Conservation (phyloP, 108 stramenopile genomes). For the Schizochytrium sp. region DNA sequence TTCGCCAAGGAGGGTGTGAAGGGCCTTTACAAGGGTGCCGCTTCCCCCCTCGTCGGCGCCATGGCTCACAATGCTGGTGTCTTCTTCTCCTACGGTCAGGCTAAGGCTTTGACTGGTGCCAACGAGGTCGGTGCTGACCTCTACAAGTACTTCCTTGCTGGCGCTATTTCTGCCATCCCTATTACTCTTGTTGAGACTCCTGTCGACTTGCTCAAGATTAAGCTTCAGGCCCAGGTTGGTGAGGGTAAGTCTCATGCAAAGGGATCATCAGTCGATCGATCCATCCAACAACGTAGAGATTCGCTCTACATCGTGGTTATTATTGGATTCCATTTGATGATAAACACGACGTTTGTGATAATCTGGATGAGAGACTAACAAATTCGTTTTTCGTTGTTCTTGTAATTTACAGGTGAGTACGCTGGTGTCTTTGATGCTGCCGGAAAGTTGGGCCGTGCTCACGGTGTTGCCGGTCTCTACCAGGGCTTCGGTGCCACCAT, state of each 20-base stretch:
- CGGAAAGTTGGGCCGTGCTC: constrained; percentile 60
- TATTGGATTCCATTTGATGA: too few species aligned
- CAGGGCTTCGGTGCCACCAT: constrained; percentile 67
- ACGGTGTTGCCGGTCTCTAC: constrained; percentile 68
- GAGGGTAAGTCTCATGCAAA: background rate
- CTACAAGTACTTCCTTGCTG: constrained; percentile 67
- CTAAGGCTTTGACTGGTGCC: constrained; percentile 66
- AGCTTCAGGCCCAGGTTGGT: constrained; percentile 73
- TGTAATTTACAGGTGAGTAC: constrained; percentile 65
- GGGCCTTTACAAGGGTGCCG: constrained; percentile 70
- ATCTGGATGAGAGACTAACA: too few species aligned
- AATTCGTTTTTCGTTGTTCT: background rate
- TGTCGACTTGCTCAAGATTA: constrained; percentile 72
- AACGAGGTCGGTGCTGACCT: constrained; percentile 65
- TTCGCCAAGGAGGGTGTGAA: constrained; percentile 41
- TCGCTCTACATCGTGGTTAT: too few species aligned
- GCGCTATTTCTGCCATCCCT: constrained; percentile 69
- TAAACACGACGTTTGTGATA: too few species aligned
- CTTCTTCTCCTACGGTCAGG: constrained; percentile 74
- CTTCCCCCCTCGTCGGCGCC: constrained; percentile 68
- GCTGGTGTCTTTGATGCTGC: constrained; percentile 67
- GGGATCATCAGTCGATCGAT: too few species aligned
- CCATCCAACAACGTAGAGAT: too few species aligned
- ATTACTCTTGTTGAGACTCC: constrained; percentile 71
- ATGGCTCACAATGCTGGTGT: constrained; percentile 74